phyloP scores from a whole-genome alignment of 495 filamentous ascomycete species.

The Penicillium silybi region DNA sequence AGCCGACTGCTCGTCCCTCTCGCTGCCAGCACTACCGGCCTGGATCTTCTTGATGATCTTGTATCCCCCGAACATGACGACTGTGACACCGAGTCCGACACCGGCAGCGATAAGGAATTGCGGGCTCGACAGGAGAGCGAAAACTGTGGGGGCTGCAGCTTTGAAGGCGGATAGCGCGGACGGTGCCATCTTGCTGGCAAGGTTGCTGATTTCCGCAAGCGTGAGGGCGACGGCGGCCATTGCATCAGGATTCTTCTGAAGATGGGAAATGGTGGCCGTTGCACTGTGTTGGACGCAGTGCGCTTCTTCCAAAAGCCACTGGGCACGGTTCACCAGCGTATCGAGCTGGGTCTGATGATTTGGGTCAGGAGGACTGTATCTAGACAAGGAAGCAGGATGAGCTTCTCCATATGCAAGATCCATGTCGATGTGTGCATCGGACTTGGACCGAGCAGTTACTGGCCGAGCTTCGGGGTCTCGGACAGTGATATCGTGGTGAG shows the following conservation, averaged over 20 bases:
- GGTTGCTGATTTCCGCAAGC: slow-evolving; percentile 81
- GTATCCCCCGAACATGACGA: slow-evolving; percentile 92
- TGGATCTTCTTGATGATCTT: slow-evolving; percentile 90
- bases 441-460: slow-evolving; percentile 32
- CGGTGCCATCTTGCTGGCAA: slow-evolving; percentile 81
- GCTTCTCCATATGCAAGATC: slow-evolving; percentile 76
- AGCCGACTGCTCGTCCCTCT: slow-evolving; percentile 5
- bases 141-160: slow-evolving; percentile 72
- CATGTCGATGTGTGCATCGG: slow-evolving; percentile 73
- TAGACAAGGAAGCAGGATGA: slow-evolving; percentile 38
- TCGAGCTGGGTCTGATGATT: slow-evolving; percentile 56
- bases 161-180: slow-evolving; percentile 72
- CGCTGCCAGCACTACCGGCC: slow-evolving; percentile 13
- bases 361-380: slow-evolving; percentile 26
- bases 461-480: slow-evolving; percentile 24
- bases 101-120: slow-evolving; percentile 93
- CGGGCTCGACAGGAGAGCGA: slow-evolving; percentile 80
- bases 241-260: slow-evolving; percentile 88
- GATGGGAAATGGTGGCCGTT: slow-evolving; percentile 73
- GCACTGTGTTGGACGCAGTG: slow-evolving; percentile 86
- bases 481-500: slow-evolving; percentile 35
- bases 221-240: slow-evolving; percentile 92
- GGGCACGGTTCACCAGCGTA: slow-evolving; percentile 62
- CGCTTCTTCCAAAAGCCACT: slow-evolving; percentile 73
- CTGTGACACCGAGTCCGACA: slow-evolving; percentile 80